A percentile compares a stretch with the other conserved stretches of the same genome.
Evolutionary conservation across 129 eudicot genomes (phyloP).

Genomic region (Mikania micrantha): DNA sequence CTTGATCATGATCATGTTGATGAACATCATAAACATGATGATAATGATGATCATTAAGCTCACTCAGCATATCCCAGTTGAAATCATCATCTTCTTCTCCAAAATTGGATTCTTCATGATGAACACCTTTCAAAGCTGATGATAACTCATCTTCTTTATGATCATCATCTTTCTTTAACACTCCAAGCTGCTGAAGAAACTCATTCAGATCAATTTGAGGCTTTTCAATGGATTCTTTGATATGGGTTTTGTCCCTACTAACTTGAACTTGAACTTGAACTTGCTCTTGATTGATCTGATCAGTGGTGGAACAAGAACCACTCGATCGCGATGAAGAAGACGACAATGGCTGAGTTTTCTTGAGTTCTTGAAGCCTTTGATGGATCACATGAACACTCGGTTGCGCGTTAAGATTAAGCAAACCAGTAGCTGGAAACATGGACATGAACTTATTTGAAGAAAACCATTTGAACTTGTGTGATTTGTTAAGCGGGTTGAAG

Average conservation of each 20-base stretch:
- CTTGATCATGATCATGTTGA: constrained; percentile 40
- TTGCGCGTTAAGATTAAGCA: constrained; percentile 78
- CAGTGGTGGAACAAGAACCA: constrained; percentile 31
- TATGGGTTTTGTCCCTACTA: constrained; percentile 6
- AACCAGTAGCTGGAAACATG: constrained; percentile 51
- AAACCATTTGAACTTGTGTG: constrained; percentile 85
- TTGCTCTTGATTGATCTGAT: constrained; percentile 14
- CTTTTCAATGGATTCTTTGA: constrained; percentile 42
- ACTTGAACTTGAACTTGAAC: constrained; percentile 17
- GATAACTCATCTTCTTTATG: constrained; percentile 39
- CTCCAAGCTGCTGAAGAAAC: constrained; percentile 87
- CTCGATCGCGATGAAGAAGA: constrained; percentile 51
- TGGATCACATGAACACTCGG: constrained; percentile 89
- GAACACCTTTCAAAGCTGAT: constrained; percentile 30
- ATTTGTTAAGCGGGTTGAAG: constrained; percentile 78
- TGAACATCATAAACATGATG: constrained; percentile 29
- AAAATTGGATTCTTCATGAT: constrained; percentile 29
- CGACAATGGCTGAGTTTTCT: constrained; percentile 41
- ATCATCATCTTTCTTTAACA: constrained; percentile 49
- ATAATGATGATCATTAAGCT: constrained; percentile 40
- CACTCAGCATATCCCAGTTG: constrained; percentile 75
- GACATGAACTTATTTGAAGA: constrained; percentile 59
- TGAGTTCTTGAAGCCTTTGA: constrained; percentile 79
- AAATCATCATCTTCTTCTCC: constrained; percentile 34
- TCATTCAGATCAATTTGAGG: constrained; percentile 96